Percentiles rank a stretch among this genome's conserved stretches.
These are phyloP conservation scores for Strigomonas culicis DNA, from an alignment of 208 protist species.

Conservation along the genomic window DNA sequence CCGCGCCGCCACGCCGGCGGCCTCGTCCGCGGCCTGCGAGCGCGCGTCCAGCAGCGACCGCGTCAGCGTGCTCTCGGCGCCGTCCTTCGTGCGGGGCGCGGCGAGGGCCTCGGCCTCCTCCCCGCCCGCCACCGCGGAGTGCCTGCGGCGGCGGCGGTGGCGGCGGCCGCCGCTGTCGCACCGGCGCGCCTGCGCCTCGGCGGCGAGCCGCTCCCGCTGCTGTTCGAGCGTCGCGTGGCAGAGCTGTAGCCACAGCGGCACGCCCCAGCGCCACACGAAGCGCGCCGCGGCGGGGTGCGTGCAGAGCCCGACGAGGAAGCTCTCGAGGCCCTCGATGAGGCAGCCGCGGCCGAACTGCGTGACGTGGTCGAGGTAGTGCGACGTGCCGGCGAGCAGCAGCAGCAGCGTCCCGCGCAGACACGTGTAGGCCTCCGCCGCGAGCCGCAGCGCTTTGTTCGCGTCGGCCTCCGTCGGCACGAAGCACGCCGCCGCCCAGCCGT, in stretches of 20 bases:
- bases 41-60: background rate
- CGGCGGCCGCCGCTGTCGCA: too few relatives aligned
- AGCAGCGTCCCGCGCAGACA: constrained; percentile 43
- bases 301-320: constrained; percentile 32
- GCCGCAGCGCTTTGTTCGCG: constrained; percentile 43
- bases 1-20: background rate
- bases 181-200: too few relatives aligned
- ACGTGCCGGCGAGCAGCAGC: constrained; percentile 38
- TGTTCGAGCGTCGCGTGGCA: constrained; percentile 24
- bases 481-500: background rate
- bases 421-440: constrained; percentile 43
- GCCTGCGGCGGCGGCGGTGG: too few relatives aligned
- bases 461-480: constrained; percentile 12
- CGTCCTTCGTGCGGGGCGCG: background rate
- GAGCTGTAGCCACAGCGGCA: constrained; percentile 56
- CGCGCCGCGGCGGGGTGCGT: constrained; percentile 19
- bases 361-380: constrained; percentile 40
- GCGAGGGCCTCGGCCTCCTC: background rate
- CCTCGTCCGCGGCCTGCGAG: background rate
- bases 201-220: background rate
- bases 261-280: constrained; percentile 49
- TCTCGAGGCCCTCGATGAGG: constrained; percentile 26
- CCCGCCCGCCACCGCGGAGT: background rate
- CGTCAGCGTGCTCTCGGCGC: too few relatives aligned
- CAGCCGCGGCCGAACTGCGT: constrained; percentile 35